These are phyloP conservation scores for Diplodia sapinea DNA, from an alignment of 2,329 filamentous ascomycete species.

Conservation along the genomic window DNA sequence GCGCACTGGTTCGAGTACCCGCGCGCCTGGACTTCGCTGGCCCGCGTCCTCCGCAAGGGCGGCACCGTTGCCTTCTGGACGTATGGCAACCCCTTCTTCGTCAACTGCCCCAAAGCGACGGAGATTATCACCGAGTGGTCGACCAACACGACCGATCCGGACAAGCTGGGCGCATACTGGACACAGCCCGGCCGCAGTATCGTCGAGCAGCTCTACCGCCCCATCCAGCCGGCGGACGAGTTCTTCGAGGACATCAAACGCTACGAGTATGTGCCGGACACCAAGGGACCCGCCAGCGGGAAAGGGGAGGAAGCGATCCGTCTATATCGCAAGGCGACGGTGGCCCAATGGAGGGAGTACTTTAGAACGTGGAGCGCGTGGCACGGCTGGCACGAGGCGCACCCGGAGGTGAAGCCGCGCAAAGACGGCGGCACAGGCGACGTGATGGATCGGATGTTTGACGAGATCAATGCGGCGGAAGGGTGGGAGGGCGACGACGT, in stretches of 20 bases:
- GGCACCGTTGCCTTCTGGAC: slow-evolving; percentile 70
- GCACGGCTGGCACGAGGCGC: slow-evolving; percentile 63
- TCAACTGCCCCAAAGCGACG: slow-evolving; percentile 60
- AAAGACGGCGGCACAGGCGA: slow-evolving; percentile 65
- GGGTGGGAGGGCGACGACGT: slow-evolving; percentile 46
- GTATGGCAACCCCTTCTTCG: slow-evolving; percentile 68
- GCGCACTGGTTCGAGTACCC: slow-evolving; percentile 71
- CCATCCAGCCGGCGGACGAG: slow-evolving; percentile 57
- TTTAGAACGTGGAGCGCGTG: slow-evolving; percentile 66
- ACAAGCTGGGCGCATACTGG: slow-evolving; percentile 65
- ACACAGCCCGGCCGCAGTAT: slow-evolving; percentile 64
- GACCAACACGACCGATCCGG: slow-evolving; percentile 57
- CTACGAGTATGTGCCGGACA: slow-evolving; percentile 63
- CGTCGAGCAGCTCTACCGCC: slow-evolving; percentile 50
- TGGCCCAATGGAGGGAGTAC: slow-evolving; percentile 67
- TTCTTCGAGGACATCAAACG: slow-evolving; percentile 62
- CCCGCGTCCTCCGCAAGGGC: slow-evolving; percentile 59
- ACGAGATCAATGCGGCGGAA: slow-evolving; percentile 61
- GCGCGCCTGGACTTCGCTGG: slow-evolving; percentile 62
- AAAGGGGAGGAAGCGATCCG: slow-evolving; percentile 54
- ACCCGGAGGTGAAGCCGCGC: slow-evolving; percentile 58
- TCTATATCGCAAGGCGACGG: slow-evolving; percentile 60
- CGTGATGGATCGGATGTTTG: slow-evolving; percentile 67
- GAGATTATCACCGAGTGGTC: slow-evolving; percentile 61
- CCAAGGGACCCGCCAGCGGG: slow-evolving; percentile 43